Conservation (phyloP, 2,329 filamentous ascomycete species). For the Colletotrichum magnum region DNA sequence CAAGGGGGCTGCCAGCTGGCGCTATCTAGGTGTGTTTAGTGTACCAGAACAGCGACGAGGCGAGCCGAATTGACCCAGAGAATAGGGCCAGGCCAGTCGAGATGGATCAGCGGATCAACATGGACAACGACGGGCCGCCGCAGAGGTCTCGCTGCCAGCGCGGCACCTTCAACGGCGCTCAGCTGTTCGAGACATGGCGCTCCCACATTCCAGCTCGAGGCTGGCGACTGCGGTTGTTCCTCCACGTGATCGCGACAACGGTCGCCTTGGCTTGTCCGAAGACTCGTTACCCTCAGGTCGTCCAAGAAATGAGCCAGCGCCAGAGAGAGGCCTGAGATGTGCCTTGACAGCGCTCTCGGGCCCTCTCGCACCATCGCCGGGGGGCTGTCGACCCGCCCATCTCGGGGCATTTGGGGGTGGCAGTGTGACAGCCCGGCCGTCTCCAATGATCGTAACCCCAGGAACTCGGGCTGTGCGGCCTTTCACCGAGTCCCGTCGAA, state of each 20-base stretch:
- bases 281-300: conserved; percentile 12
- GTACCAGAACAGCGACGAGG: neutral
- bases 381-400: conserved; percentile 13
- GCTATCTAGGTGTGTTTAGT: neutral
- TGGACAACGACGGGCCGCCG: conserved; percentile 15
- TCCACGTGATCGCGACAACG: neutral
- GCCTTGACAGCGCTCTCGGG: conserved; percentile 48
- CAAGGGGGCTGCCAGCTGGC: conserved; percentile 13
- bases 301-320: conserved; percentile 23
- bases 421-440: conserved; percentile 10
- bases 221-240: neutral
- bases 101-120: conserved; percentile 18
- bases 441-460: too few relatives aligned
- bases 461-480: conserved; percentile 7
- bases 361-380: conserved; percentile 4
- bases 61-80: conserved; percentile 7
- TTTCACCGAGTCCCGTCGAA: neutral
- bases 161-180: neutral
- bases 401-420: conserved; percentile 23
- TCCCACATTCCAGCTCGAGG: neutral
- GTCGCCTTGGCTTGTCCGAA: conserved; percentile 16
- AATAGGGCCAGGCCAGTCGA: conserved; percentile 18
- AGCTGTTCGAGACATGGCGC: conserved; percentile 19
- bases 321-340: conserved; percentile 14
- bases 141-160: neutral